These are phyloP conservation scores for Lyophyllum shimeji DNA, from an alignment of 768 basidiomycete genomes.

Conservation along the genomic window DNA sequence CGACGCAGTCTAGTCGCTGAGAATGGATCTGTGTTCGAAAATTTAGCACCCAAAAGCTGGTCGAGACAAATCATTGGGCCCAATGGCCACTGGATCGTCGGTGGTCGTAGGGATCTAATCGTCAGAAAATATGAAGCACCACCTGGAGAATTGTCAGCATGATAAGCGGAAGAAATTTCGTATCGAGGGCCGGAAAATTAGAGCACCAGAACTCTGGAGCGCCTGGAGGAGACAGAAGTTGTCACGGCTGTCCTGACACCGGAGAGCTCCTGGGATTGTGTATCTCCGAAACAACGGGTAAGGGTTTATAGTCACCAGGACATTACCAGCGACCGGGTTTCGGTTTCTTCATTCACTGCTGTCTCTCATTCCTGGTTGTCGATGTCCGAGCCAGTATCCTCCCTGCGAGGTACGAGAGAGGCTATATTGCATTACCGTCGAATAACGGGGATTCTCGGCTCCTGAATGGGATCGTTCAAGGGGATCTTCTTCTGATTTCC, in stretches of 20 bases:
- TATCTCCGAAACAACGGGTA: not conserved
- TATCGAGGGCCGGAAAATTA: not conserved
- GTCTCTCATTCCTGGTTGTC: not conserved
- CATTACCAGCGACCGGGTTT: not conserved
- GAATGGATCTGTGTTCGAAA: conserved; percentile 19
- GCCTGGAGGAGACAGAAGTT: conserved; percentile 1
- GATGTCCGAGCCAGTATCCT: not conserved
- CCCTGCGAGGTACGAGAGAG: not conserved
- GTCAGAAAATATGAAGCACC: not conserved
- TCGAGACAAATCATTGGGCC: not conserved
- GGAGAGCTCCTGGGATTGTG: not conserved
- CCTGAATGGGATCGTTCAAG: not conserved
- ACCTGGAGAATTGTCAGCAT: not conserved
- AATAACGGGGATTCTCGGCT: conserved; percentile 5
- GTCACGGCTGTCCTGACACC: conserved; percentile 5
- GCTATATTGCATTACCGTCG: not conserved
- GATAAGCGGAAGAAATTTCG: not conserved
- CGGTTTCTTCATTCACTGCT: not conserved
- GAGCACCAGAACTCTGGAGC: not conserved
- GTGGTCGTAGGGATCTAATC: not conserved
- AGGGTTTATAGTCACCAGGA: not conserved
- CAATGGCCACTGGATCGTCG: not conserved
- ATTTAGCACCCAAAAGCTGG: not conserved
- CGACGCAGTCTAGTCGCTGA: conserved; percentile 6
- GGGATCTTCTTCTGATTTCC: conserved; percentile 4